Evolutionary conservation across 306 rosid species (phyloP).

Genomic region (Canavalia gladiata): DNA sequence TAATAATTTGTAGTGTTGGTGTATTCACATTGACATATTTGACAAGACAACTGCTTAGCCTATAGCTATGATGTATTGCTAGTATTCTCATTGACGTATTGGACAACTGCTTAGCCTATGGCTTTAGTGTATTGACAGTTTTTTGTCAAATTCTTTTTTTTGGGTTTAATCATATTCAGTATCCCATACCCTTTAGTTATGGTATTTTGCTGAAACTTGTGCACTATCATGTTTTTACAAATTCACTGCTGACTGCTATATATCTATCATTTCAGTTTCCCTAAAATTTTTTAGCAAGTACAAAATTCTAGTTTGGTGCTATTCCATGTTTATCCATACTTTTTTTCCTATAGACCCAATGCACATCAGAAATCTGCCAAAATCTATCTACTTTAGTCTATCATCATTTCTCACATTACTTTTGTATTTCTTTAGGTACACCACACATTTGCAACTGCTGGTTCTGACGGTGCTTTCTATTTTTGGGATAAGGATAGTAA

Average conservation of each 20-base stretch:
- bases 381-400: constrained; percentile 27
- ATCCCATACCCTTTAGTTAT: not conserved
- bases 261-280: constrained; percentile 10
- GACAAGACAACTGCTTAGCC: constrained; percentile 2
- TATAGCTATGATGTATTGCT: not conserved
- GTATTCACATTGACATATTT: not conserved
- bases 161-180: not conserved
- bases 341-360: constrained; percentile 16
- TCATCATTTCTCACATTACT: constrained; percentile 9
- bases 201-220: not conserved
- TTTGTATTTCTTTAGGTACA: constrained; percentile 65
- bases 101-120: too few relatives aligned
- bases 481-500: constrained; percentile 99
- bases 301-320: not conserved
- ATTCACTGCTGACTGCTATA: not conserved
- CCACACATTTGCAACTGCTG: constrained; percentile 97
- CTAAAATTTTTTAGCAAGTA: constrained; percentile 13
- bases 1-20: not conserved
- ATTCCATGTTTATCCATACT: constrained; percentile 5
- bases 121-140: not conserved
- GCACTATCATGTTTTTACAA: constrained; percentile 25
- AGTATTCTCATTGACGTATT: too few relatives aligned
- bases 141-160: constrained; percentile 11
- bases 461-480: constrained; percentile 95
- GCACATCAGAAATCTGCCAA: constrained; percentile 15